A percentile compares a stretch with the other conserved stretches of the same genome.
These are phyloP conservation scores for Coemansia linderi DNA, from an alignment of 371 early-diverging fungal species.

Conservation along the genomic window DNA sequence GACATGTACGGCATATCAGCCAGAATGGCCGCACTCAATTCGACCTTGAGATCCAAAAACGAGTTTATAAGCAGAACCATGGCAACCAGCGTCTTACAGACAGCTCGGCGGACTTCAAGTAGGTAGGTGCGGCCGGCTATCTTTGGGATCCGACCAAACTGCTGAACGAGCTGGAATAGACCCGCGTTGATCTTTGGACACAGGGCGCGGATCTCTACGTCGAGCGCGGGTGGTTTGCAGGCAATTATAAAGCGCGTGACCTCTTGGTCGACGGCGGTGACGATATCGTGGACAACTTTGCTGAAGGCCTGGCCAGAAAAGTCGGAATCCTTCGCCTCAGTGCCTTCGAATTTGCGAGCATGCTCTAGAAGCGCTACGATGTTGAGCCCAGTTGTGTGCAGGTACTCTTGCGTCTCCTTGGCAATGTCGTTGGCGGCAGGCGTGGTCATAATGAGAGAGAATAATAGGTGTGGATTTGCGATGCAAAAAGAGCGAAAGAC, in stretches of 20 bases:
- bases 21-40: constrained; percentile 18
- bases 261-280: constrained; percentile 44
- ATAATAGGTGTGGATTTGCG: background rate
- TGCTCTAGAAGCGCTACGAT: constrained; percentile 32
- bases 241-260: constrained; percentile 47
- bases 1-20: constrained; percentile 32
- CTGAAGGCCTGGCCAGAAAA: constrained; percentile 30
- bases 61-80: constrained; percentile 34
- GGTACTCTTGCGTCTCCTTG: constrained; percentile 34
- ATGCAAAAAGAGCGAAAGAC: background rate
- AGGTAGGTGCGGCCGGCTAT: constrained; percentile 37
- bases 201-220: constrained; percentile 29
- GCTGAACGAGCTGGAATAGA: constrained; percentile 45
- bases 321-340: constrained; percentile 12
- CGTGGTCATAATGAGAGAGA: background rate
- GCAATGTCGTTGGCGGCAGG: constrained; percentile 13
- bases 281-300: constrained; percentile 23
- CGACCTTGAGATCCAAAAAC: constrained; percentile 38
- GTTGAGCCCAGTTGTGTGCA: constrained; percentile 31
- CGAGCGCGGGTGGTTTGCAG: constrained; percentile 47
- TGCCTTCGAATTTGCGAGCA: constrained; percentile 32
- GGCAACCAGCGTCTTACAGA: constrained; percentile 28
- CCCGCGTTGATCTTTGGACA: constrained; percentile 51
- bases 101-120: constrained; percentile 32
- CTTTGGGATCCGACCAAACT: constrained; percentile 30